These are phyloP conservation scores for Mucor lusitanicus DNA, from an alignment of 371 early-diverging fungal species.

Conservation along the genomic window DNA sequence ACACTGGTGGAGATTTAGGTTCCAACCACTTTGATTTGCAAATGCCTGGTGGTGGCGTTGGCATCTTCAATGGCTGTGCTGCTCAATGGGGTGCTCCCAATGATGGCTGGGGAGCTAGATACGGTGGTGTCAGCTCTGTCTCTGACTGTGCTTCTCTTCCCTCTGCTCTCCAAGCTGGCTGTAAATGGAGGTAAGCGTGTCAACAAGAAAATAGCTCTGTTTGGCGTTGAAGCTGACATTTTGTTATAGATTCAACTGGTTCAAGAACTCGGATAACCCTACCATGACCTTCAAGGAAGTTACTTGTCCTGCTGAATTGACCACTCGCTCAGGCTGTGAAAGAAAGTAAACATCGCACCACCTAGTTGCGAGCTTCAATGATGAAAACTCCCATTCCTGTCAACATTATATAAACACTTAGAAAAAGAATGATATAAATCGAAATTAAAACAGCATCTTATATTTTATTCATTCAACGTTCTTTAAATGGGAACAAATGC, in stretches of 20 bases:
- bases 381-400: not conserved
- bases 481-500: constrained; percentile 1
- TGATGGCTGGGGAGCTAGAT: constrained; percentile 44
- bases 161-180: constrained; percentile 41
- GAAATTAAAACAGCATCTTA: not conserved
- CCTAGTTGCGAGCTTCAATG: not conserved
- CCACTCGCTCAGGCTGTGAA: constrained; percentile 35
- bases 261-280: constrained; percentile 47
- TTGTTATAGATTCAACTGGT: constrained; percentile 37
- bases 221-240: not conserved
- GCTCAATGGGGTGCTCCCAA: constrained; percentile 37
- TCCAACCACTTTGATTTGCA: constrained; percentile 51
- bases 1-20: constrained; percentile 47
- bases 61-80: constrained; percentile 46
- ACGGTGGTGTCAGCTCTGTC: constrained; percentile 38
- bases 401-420: not conserved
- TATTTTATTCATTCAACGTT: not conserved
- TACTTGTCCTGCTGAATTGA: constrained; percentile 38
- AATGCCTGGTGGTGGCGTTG: constrained; percentile 53
- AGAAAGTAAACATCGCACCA: constrained; percentile 17
- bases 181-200: constrained; percentile 30
- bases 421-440: not conserved
- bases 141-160: constrained; percentile 37
- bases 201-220: not conserved
- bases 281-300: constrained; percentile 43